phyloP scores from a whole-genome alignment of 2,329 filamentous ascomycete species.

The Hymenoscyphus infarciens region DNA sequence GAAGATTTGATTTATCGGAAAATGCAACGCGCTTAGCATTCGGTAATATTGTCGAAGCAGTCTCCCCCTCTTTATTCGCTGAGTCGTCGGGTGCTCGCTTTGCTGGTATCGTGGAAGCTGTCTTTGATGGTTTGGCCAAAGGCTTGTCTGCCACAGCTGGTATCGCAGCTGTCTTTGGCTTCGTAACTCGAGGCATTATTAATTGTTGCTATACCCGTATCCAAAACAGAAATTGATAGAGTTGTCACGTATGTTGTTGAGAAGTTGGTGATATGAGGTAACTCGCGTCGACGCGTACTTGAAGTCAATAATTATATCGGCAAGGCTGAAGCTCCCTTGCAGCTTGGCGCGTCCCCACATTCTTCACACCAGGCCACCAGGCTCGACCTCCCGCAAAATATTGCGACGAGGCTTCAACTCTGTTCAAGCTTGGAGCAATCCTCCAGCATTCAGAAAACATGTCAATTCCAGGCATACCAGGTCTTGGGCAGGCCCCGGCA shows the following conservation, averaged over 20 bases:
- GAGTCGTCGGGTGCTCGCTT: background rate
- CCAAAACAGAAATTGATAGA: background rate
- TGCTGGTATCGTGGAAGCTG: background rate
- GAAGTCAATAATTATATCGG: background rate
- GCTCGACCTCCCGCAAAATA: background rate
- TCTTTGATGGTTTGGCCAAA: background rate
- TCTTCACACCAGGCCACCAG: background rate
- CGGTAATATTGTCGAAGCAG: background rate
- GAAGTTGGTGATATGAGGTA: background rate
- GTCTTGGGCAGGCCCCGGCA: slow-evolving; percentile 64
- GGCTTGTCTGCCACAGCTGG: background rate
- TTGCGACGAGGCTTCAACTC: background rate
- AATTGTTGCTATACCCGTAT: background rate
- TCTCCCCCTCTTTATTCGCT: background rate
- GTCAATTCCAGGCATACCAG: slow-evolving; percentile 50
- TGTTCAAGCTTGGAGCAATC: background rate
- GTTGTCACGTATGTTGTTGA: background rate
- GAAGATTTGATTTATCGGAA: background rate
- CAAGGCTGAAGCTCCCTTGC: background rate
- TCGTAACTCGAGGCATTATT: background rate
- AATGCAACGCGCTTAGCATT: background rate
- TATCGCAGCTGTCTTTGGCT: background rate
- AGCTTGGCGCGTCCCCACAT: background rate
- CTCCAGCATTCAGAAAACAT: slow-evolving; percentile 39
- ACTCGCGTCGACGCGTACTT: background rate